Evolutionary conservation across 495 filamentous ascomycete genomes (phyloP).

Genomic region (Entonaema liquescens): DNA sequence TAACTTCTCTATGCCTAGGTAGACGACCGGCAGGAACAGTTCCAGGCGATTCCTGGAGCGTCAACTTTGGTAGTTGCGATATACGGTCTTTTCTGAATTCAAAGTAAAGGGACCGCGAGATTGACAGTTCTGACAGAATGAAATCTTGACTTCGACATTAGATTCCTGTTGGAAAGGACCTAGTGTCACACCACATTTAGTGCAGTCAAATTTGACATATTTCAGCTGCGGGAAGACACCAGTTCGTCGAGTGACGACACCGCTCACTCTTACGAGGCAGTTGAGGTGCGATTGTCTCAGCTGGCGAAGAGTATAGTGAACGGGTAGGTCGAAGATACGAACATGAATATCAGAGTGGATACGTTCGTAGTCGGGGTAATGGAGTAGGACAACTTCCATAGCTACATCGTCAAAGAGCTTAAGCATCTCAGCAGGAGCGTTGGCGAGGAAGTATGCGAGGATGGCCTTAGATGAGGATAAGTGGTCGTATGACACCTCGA

Average conservation of each 20-base stretch:
- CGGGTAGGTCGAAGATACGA: conserved; percentile 92
- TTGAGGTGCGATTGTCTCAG: conserved; percentile 96
- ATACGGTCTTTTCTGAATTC: conserved; percentile 98
- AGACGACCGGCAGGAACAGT: conserved; percentile 97
- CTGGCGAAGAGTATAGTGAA: conserved; percentile 96
- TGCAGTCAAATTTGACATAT: conserved; percentile 96
- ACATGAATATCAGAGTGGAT: conserved; percentile 99
- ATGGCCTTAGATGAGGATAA: conserved; percentile 89
- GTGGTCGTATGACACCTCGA: conserved; percentile 96
- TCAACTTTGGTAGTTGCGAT: conserved; percentile 99
- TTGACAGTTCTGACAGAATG: conserved; percentile 97
- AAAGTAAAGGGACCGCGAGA: conserved; percentile 94
- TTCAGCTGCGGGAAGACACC: conserved; percentile 99
- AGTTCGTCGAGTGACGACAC: conserved; percentile 94
- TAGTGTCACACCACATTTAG: conserved; percentile 88
- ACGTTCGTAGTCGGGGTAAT: conserved; percentile 96
- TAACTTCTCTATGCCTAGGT: conserved; percentile 92
- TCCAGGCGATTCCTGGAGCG: conserved; percentile 95
- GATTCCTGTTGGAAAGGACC: conserved; percentile 98
- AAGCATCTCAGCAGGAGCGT: conserved; percentile 90
- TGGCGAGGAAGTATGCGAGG: conserved; percentile 96
- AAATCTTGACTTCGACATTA: conserved; percentile 93
- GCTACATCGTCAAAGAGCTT: conserved; percentile 98
- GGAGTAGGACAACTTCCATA: conserved; percentile 91
- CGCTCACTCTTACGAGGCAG: conserved; percentile 92